Base-by-base conservation (phyloP, 108 stramenopile genomes). In the Schizochytrium sp. region DNA sequence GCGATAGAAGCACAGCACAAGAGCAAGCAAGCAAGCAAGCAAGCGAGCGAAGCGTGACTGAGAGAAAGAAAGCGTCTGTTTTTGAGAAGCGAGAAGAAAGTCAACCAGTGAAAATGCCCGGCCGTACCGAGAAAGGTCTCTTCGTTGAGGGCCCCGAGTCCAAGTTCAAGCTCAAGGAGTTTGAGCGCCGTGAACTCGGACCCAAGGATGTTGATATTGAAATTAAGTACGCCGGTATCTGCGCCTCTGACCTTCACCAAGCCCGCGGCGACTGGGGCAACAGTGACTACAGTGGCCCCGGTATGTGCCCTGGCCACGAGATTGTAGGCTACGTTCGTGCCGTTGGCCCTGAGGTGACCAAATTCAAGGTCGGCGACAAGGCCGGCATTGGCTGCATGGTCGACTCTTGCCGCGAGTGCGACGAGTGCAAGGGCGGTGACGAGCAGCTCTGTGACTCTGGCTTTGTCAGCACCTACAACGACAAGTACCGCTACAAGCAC, bases 381-480 rank as follows among this genome's bases (percentile, higher is more conserved):
- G 95, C 93, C 7, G 95, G 96, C 87, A 92, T 96, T 15, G 95
- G 94, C 28, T 95, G 94, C 90, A 76, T 95, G 87, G 92, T 92
- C 61, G 94, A 94, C 69, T 89, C 92, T 3, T 96, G 96, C 88
- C 56, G 57, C 19, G 47, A 49, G 3, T 96, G 96, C 89, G 92
- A 91, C 45, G 42, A 72, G 45, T 96, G 96, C 87, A 42, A 90
- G 61, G 47, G 40, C 46, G 93, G 94, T 55, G 44, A 90, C 5
- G 93, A 96, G 83, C 72, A 94, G 45, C 57, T 89, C 46, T 96
- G 95, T 76, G 42, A 3, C 57, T 61, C 50, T 4, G 89, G 55
- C 44, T 3, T 17, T 45, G 89, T 88, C 12, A n/a, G 47, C 15
- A 91, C 91, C 15, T 91, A 92, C 89, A 91, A 91, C 49, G 40